Evolutionary conservation across 2,329 filamentous ascomycete genomes (phyloP).

Genomic region (Emmonsiellopsis sp.): DNA sequence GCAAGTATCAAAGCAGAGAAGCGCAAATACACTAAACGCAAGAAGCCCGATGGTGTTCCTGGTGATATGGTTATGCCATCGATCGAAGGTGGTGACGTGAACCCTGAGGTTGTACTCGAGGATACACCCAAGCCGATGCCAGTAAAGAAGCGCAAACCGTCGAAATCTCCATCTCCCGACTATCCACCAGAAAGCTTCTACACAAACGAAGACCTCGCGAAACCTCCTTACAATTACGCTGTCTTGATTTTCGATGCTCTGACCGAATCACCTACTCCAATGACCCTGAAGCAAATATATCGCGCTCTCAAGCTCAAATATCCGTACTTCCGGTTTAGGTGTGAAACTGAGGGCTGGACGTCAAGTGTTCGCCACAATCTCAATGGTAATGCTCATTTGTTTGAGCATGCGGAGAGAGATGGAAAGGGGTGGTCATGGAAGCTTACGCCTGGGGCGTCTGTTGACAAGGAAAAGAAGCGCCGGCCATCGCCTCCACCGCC

Average conservation of each 20-base stretch:
- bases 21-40: slow-evolving; percentile 40
- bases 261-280: slow-evolving; percentile 45
- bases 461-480: slow-evolving; percentile 50
- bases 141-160: slow-evolving; percentile 44
- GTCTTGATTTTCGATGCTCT: slow-evolving; percentile 56
- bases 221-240: slow-evolving; percentile 54
- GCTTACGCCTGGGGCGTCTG: slow-evolving; percentile 48
- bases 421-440: slow-evolving; percentile 58
- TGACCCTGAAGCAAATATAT: slow-evolving; percentile 59
- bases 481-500: slow-evolving; percentile 32
- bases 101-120: slow-evolving; percentile 29
- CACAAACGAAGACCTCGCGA: slow-evolving; percentile 53
- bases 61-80: slow-evolving; percentile 35
- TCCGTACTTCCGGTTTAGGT: slow-evolving; percentile 53
- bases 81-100: slow-evolving; percentile 30
- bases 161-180: slow-evolving; percentile 52
- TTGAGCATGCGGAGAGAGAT: slow-evolving; percentile 50
- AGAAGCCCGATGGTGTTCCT: slow-evolving; percentile 31
- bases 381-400: slow-evolving; percentile 45
- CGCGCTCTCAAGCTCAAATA: slow-evolving; percentile 54
- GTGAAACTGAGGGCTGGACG: slow-evolving; percentile 56
- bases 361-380: slow-evolving; percentile 59
- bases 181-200: slow-evolving; percentile 50
- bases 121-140: slow-evolving; percentile 34
- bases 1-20: slow-evolving; percentile 35